A percentile compares a stretch with the other conserved stretches of the same genome.
These are phyloP conservation scores for Calonectria naviculata DNA, from an alignment of 2,329 filamentous ascomycete genomes.

Conservation along the genomic window DNA sequence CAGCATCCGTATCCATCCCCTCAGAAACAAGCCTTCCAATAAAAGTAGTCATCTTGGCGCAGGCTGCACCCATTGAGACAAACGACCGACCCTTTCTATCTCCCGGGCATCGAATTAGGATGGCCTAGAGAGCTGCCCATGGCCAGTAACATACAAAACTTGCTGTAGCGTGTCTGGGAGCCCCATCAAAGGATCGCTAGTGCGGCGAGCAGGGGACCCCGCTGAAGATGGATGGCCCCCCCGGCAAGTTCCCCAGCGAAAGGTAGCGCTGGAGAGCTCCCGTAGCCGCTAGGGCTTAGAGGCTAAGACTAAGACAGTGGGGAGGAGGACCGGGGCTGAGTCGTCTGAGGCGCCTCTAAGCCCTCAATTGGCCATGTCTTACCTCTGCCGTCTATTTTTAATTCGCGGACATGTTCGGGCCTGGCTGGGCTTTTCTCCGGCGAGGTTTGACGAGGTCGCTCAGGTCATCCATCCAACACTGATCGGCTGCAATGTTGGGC, in stretches of 20 bases:
- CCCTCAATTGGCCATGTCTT: conserved; percentile 18
- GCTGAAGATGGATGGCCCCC: not conserved
- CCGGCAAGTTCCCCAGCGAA: conserved; percentile 5
- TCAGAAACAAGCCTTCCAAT: conserved; percentile 4
- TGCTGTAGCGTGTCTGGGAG: not conserved
- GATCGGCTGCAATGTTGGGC: not conserved
- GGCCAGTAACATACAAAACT: not conserved
- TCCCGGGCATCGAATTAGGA: not conserved
- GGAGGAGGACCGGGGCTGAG: conserved; percentile 19
- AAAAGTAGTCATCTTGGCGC: not conserved
- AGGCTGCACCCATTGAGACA: not conserved
- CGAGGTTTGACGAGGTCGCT: not conserved
- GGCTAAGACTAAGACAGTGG: conserved; percentile 19
- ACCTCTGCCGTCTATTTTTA: conserved; percentile 25
- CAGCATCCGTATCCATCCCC: not conserved
- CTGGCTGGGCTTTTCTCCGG: not conserved
- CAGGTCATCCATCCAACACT: conserved; percentile 11
- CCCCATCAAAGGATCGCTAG: conserved; percentile 16
- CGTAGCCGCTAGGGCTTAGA: conserved; percentile 23
- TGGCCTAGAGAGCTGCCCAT: not conserved
- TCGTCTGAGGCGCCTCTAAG: conserved; percentile 17
- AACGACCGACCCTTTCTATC: not conserved
- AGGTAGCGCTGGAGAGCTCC: conserved; percentile 2
- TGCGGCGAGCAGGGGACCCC: not conserved
- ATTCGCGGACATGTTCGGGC: not conserved